Base-by-base conservation (phyloP, 169 alveolate species). In the Amoebophrya sp. region DNA sequence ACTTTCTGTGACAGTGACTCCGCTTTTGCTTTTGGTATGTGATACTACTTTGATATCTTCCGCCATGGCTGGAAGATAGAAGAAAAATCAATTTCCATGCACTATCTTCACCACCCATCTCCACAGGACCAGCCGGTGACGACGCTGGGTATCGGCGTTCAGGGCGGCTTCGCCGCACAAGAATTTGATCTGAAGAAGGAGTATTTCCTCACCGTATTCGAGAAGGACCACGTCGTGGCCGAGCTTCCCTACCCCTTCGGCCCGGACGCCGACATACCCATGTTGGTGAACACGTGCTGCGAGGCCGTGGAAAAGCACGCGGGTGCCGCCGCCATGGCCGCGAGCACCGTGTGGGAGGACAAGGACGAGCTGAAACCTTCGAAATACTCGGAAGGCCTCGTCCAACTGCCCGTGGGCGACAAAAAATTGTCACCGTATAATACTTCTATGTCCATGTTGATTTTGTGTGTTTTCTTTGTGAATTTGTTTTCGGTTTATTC, bases 251-350 rank as follows among this genome's bases (percentile, higher is more conserved):
- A 66, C 83, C 83, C 83, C 32, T 66, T 66, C 83, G 10, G 10
- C 32, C 32, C 35, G 1, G 83, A 66, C 35, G 83, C 83, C 10
- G 83, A 66, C 32, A 66, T 66, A 1, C 83, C 83, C 35, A 66
- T 66, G 83, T 25, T 66, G 39, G 35, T 66, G 35, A 25, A 2
- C 7, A 2, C 1, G 83, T 66, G 83, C 83, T 66, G 83, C 83
- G 83, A 66, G 32, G 83, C 83, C 38, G 83, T 66, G 39, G 83
- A 66, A 66, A 66, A 66, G 83, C 83, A 66, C 35, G 83, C 83
- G 35, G 83, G 83, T 25, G 83, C 83, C 35, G 83, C 83, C 10
- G 83, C 83, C 32, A 66, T 66, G 83, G 83, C 29, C 1, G 35
- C 38, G 32, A 12, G 35, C 35, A 25, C 83, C 83, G 83, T 66